Evolutionary conservation across 305 asterid species (phyloP).

Genomic region (Solanum hybrid): DNA sequence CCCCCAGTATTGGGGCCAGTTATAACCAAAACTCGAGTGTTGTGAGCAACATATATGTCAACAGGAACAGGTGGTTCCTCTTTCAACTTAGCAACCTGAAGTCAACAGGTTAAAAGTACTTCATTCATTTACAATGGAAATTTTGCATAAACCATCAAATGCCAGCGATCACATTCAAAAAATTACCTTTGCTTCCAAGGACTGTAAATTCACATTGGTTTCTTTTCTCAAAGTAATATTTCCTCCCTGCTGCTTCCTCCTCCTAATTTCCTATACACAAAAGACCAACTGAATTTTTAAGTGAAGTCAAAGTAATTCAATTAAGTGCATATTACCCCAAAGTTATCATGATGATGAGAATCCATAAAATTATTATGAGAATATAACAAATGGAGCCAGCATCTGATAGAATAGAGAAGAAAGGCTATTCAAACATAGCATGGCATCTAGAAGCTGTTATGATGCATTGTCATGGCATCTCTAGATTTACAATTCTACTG

Average conservation of each 20-base stretch:
- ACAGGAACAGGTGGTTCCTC: conserved; percentile 79
- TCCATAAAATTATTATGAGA: background rate
- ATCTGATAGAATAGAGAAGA: background rate
- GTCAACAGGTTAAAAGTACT: conserved; percentile 7
- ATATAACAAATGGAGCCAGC: background rate
- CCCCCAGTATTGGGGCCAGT: conserved; percentile 99
- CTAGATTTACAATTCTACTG: background rate
- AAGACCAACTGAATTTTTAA: background rate
- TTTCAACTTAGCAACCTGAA: conserved; percentile 67
- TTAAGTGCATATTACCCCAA: background rate
- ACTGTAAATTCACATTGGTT: conserved; percentile 28
- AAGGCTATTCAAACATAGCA: background rate
- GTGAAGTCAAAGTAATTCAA: background rate
- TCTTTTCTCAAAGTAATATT: conserved; percentile 36
- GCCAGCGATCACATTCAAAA: background rate
- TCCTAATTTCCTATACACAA: conserved; percentile 67
- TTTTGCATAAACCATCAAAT: conserved; percentile 1
- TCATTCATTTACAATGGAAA: background rate
- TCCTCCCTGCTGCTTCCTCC: conserved; percentile 66
- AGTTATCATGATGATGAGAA: background rate
- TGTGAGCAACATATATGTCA: conserved; percentile 52
- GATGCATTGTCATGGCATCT: background rate
- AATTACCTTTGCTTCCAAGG: conserved; percentile 65
- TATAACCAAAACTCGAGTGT: conserved; percentile 65
- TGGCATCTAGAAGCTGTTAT: background rate